Base-by-base conservation (phyloP, 2,329 filamentous ascomycete species). In the Phialophora verrucosa region DNA sequence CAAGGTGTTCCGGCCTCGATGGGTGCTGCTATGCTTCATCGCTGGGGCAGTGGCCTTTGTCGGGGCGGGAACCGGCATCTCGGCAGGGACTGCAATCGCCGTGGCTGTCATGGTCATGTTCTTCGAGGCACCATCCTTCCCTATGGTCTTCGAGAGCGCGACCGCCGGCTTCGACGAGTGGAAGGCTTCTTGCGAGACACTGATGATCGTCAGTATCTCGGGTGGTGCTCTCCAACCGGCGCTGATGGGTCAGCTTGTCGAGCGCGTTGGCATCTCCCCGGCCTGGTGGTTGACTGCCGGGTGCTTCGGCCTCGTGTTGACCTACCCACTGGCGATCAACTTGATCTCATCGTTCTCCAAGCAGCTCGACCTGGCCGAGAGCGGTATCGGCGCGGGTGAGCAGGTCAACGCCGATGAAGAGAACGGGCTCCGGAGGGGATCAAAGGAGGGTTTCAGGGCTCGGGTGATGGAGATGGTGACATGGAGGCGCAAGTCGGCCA, bases 51-150 rank as follows among this genome's bases (percentile, higher is more conserved):
- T 91, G 73, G 82, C 90, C 49, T 79, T 91, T 70, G 78, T 83
- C 54, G 80, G 82, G 1, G 82, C 83, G 0, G 75, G 81, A 1
- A 84, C 83, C 20, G 82, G 80, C 0, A 80, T 83, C 66, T 75
- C 76, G 20, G 78, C 78, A 29, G 79, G 83, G 68, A 77, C 76
- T 1, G 84, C 84, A 50, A 78, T 86, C 69, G 76, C 75, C 25
- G 88, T 91, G 70, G 80, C 91, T 2, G 82, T 89, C 47, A 73
- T 93, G 31, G 90, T 91, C 69, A 89, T 92, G 72, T 92, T 96
- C 77, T 91, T 90, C 73, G 91, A 93, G 76, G 90, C 89, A 0
- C 91, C 92, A 55, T 87, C 91, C 70, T 96, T 91, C 82, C 92
- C 92, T 0, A 88, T 93, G 1, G 88, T 95, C 65, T 92, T 93